Base-by-base conservation (phyloP, 768 basidiomycete genomes). In the Obba rivulosa region DNA sequence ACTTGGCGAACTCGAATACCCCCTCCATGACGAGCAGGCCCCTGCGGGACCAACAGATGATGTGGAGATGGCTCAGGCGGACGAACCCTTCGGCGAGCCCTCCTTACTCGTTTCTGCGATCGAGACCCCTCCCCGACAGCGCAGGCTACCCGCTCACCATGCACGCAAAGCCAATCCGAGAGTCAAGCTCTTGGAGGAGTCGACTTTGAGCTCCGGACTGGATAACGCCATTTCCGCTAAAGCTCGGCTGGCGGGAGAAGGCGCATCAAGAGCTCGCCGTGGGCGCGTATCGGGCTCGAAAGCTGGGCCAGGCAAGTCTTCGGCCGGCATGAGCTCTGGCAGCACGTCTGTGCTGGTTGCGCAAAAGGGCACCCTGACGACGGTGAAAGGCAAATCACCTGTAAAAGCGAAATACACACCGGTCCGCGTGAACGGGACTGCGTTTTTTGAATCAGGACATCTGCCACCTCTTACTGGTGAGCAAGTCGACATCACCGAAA, bases 261-360 rank as follows among this genome's bases (percentile, higher is more conserved):
- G n/a, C n/a, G n/a, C n/a, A n/a, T n/a, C n/a, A n/a, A 62, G 62
- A 22, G 57, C 52, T n/a, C 11, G 52, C 21, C 20, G 9, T 7
- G 28, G 28, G 8, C 49, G 50, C 16, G 47, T 48, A 2, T 43
- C 55, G n/a, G 34, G 42, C 34, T 23, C 48, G 7, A 57, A 51
- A 28, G 45, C 58, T 18, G 78, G 76, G n/a, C 76, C 77, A 21
- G 75, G 76, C 23, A 74, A 74, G 24, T 75, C 75, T 3, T 79
- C 80, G 11, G 55, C 66, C 21, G 74, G 76, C 8, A 49, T 76
- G 3, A 43, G 46, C 20, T 73, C 67, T 47, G 72, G 64, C 41
- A 70, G 67, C 24, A 79, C 75, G 49, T 82, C 83, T 14, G 62
- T 83, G 11, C 65, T 83, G 45, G 80, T 75, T 5, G 71, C 68